phyloP scores from a whole-genome alignment of 225 moss, liverwort and hornwort genomes.

The Polytrichum formosum region DNA sequence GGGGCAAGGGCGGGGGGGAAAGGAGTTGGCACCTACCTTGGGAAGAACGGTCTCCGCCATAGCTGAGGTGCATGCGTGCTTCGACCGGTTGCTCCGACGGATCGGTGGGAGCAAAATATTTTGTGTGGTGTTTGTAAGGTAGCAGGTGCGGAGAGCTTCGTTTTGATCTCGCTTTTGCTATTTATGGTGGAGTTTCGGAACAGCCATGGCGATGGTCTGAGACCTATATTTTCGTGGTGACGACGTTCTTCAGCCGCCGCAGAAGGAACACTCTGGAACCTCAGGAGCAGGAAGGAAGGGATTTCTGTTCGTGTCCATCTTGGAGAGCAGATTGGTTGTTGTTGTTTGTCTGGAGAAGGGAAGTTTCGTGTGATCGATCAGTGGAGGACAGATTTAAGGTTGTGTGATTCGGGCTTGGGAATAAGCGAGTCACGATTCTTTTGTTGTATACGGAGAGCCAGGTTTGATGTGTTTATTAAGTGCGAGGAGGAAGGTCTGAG shows the following conservation, averaged over 20 bases:
- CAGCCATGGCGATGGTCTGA: conserved; percentile 1
- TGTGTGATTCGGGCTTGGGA: not conserved
- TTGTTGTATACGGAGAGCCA: not conserved
- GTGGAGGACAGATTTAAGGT: not conserved
- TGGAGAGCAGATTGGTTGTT: too few species aligned
- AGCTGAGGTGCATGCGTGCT: conserved; percentile 21
- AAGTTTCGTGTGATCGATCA: conserved; percentile 25
- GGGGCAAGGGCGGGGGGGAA: conserved; percentile 24
- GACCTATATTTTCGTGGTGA: conserved; percentile 1
- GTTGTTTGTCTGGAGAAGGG: too few species aligned
- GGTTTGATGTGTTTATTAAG: conserved; percentile 8
- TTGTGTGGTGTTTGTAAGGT: not conserved
- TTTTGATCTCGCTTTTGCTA: conserved; percentile 3
- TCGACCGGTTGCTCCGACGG: conserved; percentile 9
- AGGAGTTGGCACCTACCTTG: conserved; percentile 27
- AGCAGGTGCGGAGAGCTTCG: conserved; percentile 1
- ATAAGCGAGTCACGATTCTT: conserved; percentile 18
- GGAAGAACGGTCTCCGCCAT: conserved; percentile 57
- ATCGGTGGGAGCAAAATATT: conserved; percentile 2
- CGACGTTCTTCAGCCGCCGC: too few species aligned
- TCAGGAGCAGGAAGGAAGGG: too few species aligned
- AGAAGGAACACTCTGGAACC: too few species aligned
- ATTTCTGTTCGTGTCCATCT: too few species aligned
- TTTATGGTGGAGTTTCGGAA: conserved; percentile 16
- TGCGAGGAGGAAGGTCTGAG: conserved; percentile 4